Base-by-base conservation (phyloP, 495 filamentous ascomycete genomes). In the Aspergillus ellipticus region DNA sequence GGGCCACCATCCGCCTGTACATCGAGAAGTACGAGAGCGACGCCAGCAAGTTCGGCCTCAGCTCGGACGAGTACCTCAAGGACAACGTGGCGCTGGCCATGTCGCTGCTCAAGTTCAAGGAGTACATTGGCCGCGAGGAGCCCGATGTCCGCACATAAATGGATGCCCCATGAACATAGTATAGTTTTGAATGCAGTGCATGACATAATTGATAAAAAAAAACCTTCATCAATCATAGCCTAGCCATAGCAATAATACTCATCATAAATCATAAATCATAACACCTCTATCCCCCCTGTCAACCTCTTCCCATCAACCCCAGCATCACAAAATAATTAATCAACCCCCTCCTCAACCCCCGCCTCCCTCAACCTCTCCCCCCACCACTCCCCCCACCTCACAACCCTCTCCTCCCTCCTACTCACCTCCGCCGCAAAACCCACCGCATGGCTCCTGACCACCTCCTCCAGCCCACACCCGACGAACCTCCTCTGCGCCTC, bases 351-450 rank as follows among this genome's bases (percentile, higher is more conserved):
- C 13, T 0, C 17, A 28, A 16, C 21, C 22, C 8, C 17, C 2
- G 6, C 19, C 11, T 13, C 26, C 19, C 22, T 21, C 54, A 72
- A 51, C 53, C 84, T 77, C 53, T 66, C 62, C n/a, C 69, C 65
- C 89, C 90, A 96, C 93, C 92, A 97, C 26, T 80, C 70, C 51
- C 69, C 68, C 89, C 91, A 97, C 55, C 83, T 79, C 0, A 97
- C 71, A 26, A 93, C 85, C 63, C 78, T 85, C 62, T 81, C 81
- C 45, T 80, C 77, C 28, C 68, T 72, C 53, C 95, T 78, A 15
- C 93, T 90, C 62, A 96, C 87, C 71, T 97, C 95, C 0, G 93
- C 93, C 35, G 90, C 92, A 75, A 96, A 97, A 2, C 97, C 94
- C 72, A 94, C 84, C 0, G 89, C 93, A 75, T 97, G 95, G 60